Base-by-base conservation (phyloP, 352 stramenopile species). In the Phytophthora hibernalis region DNA sequence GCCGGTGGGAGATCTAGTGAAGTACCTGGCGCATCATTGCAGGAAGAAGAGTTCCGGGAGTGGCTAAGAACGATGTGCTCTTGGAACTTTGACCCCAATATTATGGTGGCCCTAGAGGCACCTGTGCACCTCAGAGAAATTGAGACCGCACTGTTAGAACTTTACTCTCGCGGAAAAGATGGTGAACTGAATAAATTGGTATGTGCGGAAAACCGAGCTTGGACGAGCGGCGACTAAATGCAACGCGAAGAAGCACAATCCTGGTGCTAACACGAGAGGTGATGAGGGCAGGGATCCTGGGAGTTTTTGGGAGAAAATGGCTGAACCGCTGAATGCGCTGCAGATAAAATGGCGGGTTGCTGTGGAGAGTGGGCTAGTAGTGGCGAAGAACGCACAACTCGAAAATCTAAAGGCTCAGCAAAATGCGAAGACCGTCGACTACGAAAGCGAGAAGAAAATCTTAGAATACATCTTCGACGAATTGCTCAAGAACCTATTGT, bases 271-370 rank as follows among this genome's bases (percentile, higher is more conserved):
- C 11, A 38, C 53, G 35, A 31, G 35, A 37, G 21, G 12, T 33
- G n/a, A 35, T 26, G 31, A 42, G 10, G 24, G 5, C 24, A 21
- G 24, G 5, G 5, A n/a, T 9, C 44, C 1, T 65, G 56, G 68
- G 24, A 62, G 40, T 1, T 74, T 77, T 18, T 45, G 26, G 12
- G 30, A 42, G 5, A 48, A 24, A 51, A 54, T 74, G 24, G 50
- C 53, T 10, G 50, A 59, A 28, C 20, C 67, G 1, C 49, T 82
- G 52, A 26, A 6, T 15, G 7, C 21, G 0, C 35, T 84, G 52
- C 67, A 54, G 16, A 35, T 38, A 6, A 72, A 76, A 30, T 84
- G 76, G 73, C 68, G 63, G 53, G 50, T 68, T 54, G 65, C 60
- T 7, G 43, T 83, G 22, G 54, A 80, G 47, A 70, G 52, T 33